Base-by-base conservation (phyloP, 768 basidiomycete species). In the Tulasnella sp. region DNA sequence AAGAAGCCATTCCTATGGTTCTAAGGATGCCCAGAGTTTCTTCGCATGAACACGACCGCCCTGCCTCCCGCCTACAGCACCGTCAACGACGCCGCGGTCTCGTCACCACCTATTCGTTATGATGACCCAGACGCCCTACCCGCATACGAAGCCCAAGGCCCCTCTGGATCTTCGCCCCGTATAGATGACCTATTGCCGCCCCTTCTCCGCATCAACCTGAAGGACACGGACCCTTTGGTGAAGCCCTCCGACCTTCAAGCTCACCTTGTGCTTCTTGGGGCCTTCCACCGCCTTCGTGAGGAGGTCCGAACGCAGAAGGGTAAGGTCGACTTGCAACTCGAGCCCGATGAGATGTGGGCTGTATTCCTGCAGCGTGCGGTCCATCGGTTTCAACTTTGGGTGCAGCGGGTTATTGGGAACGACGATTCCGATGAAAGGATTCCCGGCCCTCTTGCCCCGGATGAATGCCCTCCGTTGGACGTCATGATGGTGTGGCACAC, bases 221-320 rank as follows among this genome's bases (percentile, higher is more conserved):
- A 54, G 6, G 37, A 60, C 11, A 40, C 46, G 7, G 35, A 32
- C 8, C 39, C 57, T 11, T 40, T 63, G 15, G 62, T 63, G 3
- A 12, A 12, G 27, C 23, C 48, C 3, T 7, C 19, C 0, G 39
- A 59, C 2, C 34, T 64, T 41, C 48, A 63, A 29, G 29, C 31
- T 0, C 65, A 65, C 48, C 63, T 65, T 11, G 4, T 32, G 4
- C 32, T 65, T 15, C 63, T 65, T 17, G 59, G 50, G 4, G 65
- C 63, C 2, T 65, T 65, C 42, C 45, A 60, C 25, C 7, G 21
- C 0, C 49, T 64, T 1, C 53, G 23, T 3, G 57, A 64, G 9
- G 54, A 59, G 31, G 42, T 59, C 21, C n/a, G 23, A 15, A 34
- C 25, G 9, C 17, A 27, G 2, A 54, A 54, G 32, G 52, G 52